Base-by-base conservation (phyloP, 2,329 filamentous ascomycete genomes). In the Talaromyces sp. region DNA sequence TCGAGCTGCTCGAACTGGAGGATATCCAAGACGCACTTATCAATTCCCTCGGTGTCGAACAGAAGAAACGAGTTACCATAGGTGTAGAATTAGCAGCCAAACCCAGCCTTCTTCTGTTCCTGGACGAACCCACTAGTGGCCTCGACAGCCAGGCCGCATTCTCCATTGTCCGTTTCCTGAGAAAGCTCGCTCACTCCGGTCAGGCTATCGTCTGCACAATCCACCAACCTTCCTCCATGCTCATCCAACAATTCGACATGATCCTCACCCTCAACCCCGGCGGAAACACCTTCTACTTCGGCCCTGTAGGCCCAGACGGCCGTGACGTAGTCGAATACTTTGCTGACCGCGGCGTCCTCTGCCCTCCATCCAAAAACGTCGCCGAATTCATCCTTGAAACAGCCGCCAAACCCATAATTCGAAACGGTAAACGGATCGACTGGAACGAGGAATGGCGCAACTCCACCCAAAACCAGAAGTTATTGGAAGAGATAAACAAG, bases 381-480 rank as follows among this genome's bases (percentile, higher is more conserved):
- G 84, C 84, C 2, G 84, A 87, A 63, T 87, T 86, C 69, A 83
- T 87, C 31, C 77, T 87, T 4, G 84, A 87, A 66, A 86, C 84
- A 3, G 84, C 83, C 1, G 83, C 83, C 0, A 85, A 84, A 63
- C 78, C 79, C 10, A 73, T 75, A 10, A 79, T 80, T 57, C 75
- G 69, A 39, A 78, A 85, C 50, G 84, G 84, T 39, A 81, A 76
- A 56, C 75, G 73, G 33, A 74, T 89, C 43, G 80, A 91, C 67
- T 92, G 89, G 89, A 87, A 88, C 66, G 81, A 89, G 36, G 86
- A 89, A 67, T 92, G 89, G 89, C 75, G 77, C 25, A 81, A 81
- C 45, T 90, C 86, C 0, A 74, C 82, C 10, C 80, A 91, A 66
- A 83, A 84, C 60, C 75, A 78, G 35, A 70, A 73, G 1, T 75